Conservation (phyloP, 73 alveolate genomes). For the Paramecium biaurelia region DNA sequence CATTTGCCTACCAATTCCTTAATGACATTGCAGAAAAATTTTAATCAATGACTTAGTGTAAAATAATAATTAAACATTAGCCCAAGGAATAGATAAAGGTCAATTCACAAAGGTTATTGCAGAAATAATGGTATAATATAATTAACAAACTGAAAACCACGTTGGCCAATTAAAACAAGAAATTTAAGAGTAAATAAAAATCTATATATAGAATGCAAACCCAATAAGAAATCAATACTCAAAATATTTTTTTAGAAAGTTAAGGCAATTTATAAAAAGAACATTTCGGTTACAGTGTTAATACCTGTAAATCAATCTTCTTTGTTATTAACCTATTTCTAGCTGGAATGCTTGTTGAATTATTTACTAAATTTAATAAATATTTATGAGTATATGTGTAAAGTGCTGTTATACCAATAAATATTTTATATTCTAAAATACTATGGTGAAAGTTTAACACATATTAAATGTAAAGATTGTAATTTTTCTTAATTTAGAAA, state of each 20-base stretch:
- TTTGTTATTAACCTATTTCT: not conserved
- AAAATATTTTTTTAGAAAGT: not conserved
- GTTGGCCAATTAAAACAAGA: not conserved
- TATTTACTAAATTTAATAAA: not conserved
- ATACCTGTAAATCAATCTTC: not conserved
- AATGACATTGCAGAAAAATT: not conserved
- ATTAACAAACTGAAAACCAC: not conserved
- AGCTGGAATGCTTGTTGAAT: not conserved
- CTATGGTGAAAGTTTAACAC: not conserved
- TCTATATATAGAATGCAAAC: not conserved
- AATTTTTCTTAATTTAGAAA: too few species aligned
- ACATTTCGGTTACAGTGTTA: not conserved
- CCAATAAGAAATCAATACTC: not conserved
- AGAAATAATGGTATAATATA: not conserved
- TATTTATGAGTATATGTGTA: not conserved
- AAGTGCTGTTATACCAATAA: not conserved
- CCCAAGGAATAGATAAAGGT: not conserved
- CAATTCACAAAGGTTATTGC: not conserved
- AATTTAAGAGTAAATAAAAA: not conserved
- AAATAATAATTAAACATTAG: not conserved
- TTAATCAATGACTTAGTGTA: not conserved
- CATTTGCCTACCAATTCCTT: not conserved
- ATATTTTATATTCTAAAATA: too few species aligned
- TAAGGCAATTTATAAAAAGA: not conserved
- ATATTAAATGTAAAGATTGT: not conserved